phyloP scores from a whole-genome alignment of 176 grass and related monocot genomes.

The Poa pratensis region DNA sequence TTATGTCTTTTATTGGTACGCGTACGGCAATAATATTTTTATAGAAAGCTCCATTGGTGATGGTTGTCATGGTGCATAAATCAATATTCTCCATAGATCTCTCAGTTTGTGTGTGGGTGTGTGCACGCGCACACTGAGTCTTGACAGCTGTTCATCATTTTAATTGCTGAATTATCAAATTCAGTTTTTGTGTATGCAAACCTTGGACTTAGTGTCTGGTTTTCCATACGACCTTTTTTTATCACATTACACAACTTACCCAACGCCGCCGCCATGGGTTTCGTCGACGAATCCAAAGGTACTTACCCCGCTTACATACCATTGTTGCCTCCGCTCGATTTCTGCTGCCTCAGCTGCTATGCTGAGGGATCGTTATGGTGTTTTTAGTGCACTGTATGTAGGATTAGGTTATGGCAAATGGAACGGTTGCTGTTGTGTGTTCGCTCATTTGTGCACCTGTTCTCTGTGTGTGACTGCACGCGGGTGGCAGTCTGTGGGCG shows the following conservation, averaged over 20 bases:
- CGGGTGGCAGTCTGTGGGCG: slow-evolving; percentile 18
- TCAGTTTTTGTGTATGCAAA: too few relatives aligned
- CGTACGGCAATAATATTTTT: not conserved
- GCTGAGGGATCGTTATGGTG: not conserved
- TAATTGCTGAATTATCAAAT: too few relatives aligned
- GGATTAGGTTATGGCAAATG: slow-evolving; percentile 21
- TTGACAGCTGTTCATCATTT: too few relatives aligned
- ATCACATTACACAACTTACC: too few relatives aligned
- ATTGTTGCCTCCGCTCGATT: not conserved
- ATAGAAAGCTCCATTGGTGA: slow-evolving; percentile 23
- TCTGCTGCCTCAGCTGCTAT: too few relatives aligned
- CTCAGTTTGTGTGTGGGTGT: not conserved
- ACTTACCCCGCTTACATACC: not conserved
- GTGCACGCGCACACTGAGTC: not conserved
- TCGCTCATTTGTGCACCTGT: not conserved
- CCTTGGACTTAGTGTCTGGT: too few relatives aligned
- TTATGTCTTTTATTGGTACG: slow-evolving; percentile 33
- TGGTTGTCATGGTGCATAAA: slow-evolving; percentile 18
- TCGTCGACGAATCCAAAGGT: slow-evolving; percentile 94
- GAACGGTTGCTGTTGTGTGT: not conserved
- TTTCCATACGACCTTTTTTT: too few relatives aligned
- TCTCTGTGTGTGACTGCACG: slow-evolving; percentile 14
- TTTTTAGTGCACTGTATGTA: not conserved
- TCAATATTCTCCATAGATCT: not conserved
- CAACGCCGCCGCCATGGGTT: slow-evolving; percentile 64